Base-by-base conservation (phyloP, 1,139 yeast genomes). In the Suhomyces yuchorum region DNA sequence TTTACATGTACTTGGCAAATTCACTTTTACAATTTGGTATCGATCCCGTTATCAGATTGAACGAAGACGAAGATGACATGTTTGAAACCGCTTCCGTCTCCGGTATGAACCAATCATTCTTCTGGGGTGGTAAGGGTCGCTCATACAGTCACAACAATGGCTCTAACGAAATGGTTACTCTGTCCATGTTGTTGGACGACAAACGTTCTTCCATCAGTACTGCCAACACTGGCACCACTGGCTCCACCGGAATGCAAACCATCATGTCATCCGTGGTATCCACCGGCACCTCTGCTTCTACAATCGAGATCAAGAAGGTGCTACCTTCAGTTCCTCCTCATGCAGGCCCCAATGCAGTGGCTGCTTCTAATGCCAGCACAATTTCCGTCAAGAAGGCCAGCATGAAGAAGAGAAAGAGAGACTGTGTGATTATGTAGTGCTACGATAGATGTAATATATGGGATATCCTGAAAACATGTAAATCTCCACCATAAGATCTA, bases 1-100 rank as follows among this genome's bases (percentile, higher is more conserved):
- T 80, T 46, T 80, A 79, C 62, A 65, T 80, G 54, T 81, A 75
- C 59, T 66, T 89, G 55, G 86, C 95, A 40, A 87, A 87, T 62
- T 71, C 82, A 34, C 70, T 85, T 56, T 65, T 85, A 37, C 84
- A 81, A 55, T 80, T 80, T 53, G 90, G 90, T 11, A 77, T 81
- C 45, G 90, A 85, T 60, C 90, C 89, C 3, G 65, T 67, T 11
- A 58, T 76, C 47, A 68, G 60, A 52, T 51, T 43, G 19, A 34
- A 37, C 24, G 47, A 50, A 8, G 50, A 50, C 32, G 46, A 42
- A 3, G 52, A 50, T 23, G 48, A 47, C 8, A 19, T 42, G 15
- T 33, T 35, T 20, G 51, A 48, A 4, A 39, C 48, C 8, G 51
- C 44, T 2, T 44, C 51, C 12, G 20, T 42, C n/a, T 40, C 48